phyloP scores from a whole-genome alignment of 2,329 filamentous ascomycete species.

The Stachybotrys chartarum region DNA sequence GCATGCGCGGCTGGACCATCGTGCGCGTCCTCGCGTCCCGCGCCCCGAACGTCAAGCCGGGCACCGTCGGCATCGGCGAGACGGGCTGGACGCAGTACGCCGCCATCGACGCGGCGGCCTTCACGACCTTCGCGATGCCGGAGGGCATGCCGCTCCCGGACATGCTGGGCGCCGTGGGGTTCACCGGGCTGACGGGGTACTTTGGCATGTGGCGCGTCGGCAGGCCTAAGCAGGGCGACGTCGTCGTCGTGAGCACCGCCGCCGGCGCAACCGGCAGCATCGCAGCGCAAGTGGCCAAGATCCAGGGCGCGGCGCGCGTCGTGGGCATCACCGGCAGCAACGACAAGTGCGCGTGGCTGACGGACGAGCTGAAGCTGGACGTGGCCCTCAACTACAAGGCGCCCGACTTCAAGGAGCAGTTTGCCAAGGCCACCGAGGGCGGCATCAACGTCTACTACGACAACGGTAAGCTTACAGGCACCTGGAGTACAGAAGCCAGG shows the following conservation, averaged over 20 bases:
- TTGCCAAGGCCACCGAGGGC: conserved; percentile 51
- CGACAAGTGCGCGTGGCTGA: conserved; percentile 62
- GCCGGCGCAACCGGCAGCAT: conserved; percentile 65
- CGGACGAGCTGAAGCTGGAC: conserved; percentile 58
- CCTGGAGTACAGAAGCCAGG: neutral
- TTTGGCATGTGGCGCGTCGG: conserved; percentile 60
- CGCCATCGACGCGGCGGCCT: conserved; percentile 40
- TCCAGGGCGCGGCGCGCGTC: conserved; percentile 38
- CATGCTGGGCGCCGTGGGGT: conserved; percentile 47
- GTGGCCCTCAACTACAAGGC: conserved; percentile 64
- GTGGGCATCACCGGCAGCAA: conserved; percentile 54
- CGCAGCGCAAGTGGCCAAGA: conserved; percentile 63
- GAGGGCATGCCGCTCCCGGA: conserved; percentile 34
- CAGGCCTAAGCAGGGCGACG: conserved; percentile 54
- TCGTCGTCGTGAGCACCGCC: conserved; percentile 64
- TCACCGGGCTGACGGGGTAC: conserved; percentile 62
- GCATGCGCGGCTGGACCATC: conserved; percentile 54
- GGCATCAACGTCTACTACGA: conserved; percentile 59
- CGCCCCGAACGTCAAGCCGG: neutral
- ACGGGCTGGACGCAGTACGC: conserved; percentile 57
- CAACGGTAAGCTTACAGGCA: neutral
- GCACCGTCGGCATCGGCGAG: conserved; percentile 36
- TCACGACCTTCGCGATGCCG: conserved; percentile 22
- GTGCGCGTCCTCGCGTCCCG: conserved; percentile 39
- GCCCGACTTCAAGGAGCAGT: conserved; percentile 49